These are phyloP conservation scores for Talaromyces funiculosus DNA, from an alignment of 2,329 filamentous ascomycete genomes.

Conservation along the genomic window DNA sequence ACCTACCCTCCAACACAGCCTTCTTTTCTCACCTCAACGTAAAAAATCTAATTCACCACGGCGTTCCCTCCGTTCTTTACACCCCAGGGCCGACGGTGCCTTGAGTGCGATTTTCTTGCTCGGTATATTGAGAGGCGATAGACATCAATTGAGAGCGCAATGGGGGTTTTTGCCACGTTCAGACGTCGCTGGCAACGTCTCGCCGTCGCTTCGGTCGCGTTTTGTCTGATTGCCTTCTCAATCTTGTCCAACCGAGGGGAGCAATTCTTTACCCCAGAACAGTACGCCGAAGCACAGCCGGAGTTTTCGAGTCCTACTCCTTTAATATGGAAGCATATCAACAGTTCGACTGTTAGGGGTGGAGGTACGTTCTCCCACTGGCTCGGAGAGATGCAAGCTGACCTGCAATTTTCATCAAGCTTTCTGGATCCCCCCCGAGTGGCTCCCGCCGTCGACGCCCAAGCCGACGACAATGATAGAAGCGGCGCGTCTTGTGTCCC, in stretches of 20 bases:
- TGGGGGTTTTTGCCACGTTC: constrained; percentile 5
- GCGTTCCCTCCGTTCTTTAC: neutral
- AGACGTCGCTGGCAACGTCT: constrained; percentile 17
- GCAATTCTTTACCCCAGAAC: neutral
- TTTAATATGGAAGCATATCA: constrained; percentile 14
- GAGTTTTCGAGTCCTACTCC: constrained; percentile 3
- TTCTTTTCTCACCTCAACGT: neutral
- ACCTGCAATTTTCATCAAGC: constrained; percentile 3
- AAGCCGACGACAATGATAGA: constrained; percentile 22
- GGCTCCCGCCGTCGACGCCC: constrained; percentile 9
- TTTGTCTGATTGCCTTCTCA: constrained; percentile 7
- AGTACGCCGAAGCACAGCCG: neutral
- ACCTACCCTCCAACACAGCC: neutral
- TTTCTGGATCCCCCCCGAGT: constrained; percentile 15
- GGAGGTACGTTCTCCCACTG: constrained; percentile 11
- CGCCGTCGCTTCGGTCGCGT: constrained; percentile 9
- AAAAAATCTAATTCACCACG: neutral
- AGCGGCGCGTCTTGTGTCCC: constrained; percentile 23
- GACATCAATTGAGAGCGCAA: neutral
- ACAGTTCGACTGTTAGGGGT: constrained; percentile 6
- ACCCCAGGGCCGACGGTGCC: constrained; percentile 5
- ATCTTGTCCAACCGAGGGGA: constrained; percentile 10
- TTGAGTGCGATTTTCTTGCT: constrained; percentile 1
- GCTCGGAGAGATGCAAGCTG: neutral
- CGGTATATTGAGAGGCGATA: neutral